phyloP scores from a whole-genome alignment of 306 rosid species.

The Echinosophora koreensis region DNA sequence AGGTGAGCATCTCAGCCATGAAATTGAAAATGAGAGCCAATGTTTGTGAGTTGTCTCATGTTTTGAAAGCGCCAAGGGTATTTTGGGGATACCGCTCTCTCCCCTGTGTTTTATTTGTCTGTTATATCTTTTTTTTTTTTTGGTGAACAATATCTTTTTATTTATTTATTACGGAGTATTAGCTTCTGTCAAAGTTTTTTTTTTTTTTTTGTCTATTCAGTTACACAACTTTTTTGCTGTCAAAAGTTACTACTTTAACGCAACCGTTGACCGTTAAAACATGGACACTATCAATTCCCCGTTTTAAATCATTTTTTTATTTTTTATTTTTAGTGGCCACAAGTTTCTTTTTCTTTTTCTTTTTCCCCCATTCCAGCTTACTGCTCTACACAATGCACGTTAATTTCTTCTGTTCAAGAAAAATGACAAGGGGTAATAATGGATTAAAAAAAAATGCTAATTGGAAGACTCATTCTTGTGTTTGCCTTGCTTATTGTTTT shows the following conservation, averaged over 20 bases:
- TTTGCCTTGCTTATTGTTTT: too few species aligned
- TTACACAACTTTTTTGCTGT: conserved; percentile 58
- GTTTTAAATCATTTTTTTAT: not conserved
- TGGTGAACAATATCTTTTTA: too few species aligned
- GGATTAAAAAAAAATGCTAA: too few species aligned
- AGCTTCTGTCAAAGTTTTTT: too few species aligned
- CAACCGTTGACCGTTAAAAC: conserved; percentile 67
- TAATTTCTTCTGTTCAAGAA: too few species aligned
- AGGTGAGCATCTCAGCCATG: conserved; percentile 66
- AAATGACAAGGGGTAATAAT: too few species aligned
- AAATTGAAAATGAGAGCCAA: conserved; percentile 59
- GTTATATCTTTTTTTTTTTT: too few species aligned
- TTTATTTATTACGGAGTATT: not conserved
- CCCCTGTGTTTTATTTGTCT: not conserved
- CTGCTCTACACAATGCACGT: too few species aligned
- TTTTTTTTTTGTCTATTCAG: too few species aligned
- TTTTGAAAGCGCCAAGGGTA: conserved; percentile 43
- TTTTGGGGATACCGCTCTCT: conserved; percentile 43
- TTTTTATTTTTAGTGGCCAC: conserved; percentile 31
- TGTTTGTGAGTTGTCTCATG: conserved; percentile 48
- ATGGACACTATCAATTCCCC: conserved; percentile 43
- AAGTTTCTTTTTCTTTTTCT: not conserved
- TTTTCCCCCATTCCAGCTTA: too few species aligned
- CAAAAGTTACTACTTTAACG: conserved; percentile 65
- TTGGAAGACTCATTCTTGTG: too few species aligned